Base-by-base conservation (phyloP, 2,329 filamentous ascomycete species). In the Epichloe glyceriae region DNA sequence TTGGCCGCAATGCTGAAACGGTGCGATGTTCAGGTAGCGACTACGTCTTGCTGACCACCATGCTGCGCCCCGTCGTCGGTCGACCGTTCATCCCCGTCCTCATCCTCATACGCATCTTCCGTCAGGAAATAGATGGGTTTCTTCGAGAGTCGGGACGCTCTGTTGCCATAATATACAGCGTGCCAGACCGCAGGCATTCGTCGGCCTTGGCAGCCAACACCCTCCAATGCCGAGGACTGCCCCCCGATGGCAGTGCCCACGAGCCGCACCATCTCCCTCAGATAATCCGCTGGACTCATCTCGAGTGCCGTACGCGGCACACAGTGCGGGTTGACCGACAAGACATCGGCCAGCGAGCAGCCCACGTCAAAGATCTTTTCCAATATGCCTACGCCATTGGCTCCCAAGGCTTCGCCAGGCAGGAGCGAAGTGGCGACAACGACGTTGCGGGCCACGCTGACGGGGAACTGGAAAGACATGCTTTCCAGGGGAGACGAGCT, bases 311-410 rank as follows among this genome's bases (percentile, higher is more conserved):
- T 50, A 3, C 47, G 47, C 4, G 40, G 47, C 40, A 50, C 47
- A 22, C 47, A 50, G 19, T 39, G 30, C 17, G 47, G 47, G 14
- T 50, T 50, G 11, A 50, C 33, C 7, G 47, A 38, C 47, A 51
- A 8, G 20, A 51, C 38, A 51, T 66, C 63, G 1, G 63, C 61
- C 1, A 66, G 30, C 0, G 62, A 65, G 35, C 62, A 65, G 0
- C 61, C 62, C 0, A 65, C 56, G n/a, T 66, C 64, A 30, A 66
- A 65, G 0, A 65, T 55, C 50, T 66, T 66, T 34, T 66, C 64
- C 0, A 64, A n/a, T 1, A 66, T 65, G 0, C 64, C 64, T 0
- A 66, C 57, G 0, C 64, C 63, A 30, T 66, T 66, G 0, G 64
- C 64, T 11, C 65, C 62, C 2, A 66, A 57, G 2, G 64, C 63